Conservation (phyloP, 108 stramenopile species). For the Nitzschia inconspicua region DNA sequence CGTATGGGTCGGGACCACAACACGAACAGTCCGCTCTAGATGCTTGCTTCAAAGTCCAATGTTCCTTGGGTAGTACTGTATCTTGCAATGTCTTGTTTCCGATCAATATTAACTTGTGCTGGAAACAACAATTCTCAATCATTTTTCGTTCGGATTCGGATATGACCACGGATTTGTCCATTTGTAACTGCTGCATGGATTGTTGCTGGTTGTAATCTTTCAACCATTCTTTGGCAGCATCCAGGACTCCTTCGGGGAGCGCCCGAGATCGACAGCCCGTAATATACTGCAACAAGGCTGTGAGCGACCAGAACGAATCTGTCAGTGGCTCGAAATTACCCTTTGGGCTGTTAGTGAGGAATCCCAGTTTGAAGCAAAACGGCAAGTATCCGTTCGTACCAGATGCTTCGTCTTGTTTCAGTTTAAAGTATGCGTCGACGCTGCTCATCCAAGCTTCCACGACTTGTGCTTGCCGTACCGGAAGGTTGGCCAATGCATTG, state of each 20-base stretch:
- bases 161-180: slow-evolving; percentile 3
- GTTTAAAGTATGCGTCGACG: slow-evolving; percentile 64
- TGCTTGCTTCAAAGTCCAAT: slow-evolving; percentile 74
- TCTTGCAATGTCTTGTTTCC: slow-evolving; percentile 79
- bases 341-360: slow-evolving; percentile 36
- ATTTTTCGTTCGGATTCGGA: slow-evolving; percentile 22
- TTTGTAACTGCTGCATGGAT: background rate
- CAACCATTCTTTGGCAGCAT: slow-evolving; percentile 42
- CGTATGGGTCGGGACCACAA: slow-evolving; percentile 37
- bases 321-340: slow-evolving; percentile 42
- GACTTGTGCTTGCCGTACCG: slow-evolving; percentile 53
- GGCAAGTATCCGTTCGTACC: slow-evolving; percentile 76
- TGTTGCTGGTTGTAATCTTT: slow-evolving; percentile 30
- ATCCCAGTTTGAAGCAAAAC: slow-evolving; percentile 64
- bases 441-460: slow-evolving; percentile 80
- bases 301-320: slow-evolving; percentile 55
- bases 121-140: slow-evolving; percentile 75
- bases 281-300: slow-evolving; percentile 72
- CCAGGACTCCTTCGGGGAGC: slow-evolving; percentile 47
- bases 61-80: slow-evolving; percentile 71
- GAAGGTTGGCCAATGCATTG: slow-evolving; percentile 42
- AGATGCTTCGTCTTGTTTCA: slow-evolving; percentile 76
- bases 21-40: slow-evolving; percentile 52
- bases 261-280: slow-evolving; percentile 60
- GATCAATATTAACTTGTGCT: slow-evolving; percentile 75